These are phyloP conservation scores for Hypoxylon sp. DNA, from an alignment of 2,329 filamentous ascomycete species.

Conservation along the genomic window DNA sequence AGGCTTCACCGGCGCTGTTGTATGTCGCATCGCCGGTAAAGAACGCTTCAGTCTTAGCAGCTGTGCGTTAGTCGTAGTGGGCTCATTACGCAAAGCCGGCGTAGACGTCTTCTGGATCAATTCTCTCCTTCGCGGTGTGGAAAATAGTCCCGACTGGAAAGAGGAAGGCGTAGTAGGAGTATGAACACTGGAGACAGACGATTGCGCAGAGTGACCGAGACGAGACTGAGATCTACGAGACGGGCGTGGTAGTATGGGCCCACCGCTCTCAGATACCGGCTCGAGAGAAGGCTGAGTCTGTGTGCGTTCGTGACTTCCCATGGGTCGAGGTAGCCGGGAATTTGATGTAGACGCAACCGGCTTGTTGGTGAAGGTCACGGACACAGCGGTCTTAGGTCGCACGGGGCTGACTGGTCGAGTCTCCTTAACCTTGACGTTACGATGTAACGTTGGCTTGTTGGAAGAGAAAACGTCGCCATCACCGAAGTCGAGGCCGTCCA, in stretches of 20 bases:
- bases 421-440: conserved; percentile 88
- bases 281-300: conserved; percentile 80
- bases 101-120: conserved; percentile 63
- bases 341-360: conserved; percentile 53
- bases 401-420: conserved; percentile 72
- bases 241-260: conserved; percentile 65
- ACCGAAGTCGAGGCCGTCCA: conserved; percentile 86
- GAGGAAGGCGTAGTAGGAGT: conserved; percentile 67
- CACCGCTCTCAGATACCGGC: conserved; percentile 89
- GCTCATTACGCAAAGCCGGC: conserved; percentile 63
- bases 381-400: conserved; percentile 77
- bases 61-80: conserved; percentile 71
- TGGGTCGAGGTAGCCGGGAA: conserved; percentile 82
- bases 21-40: conserved; percentile 64
- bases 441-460: conserved; percentile 83
- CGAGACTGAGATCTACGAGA: conserved; percentile 72
- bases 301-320: conserved; percentile 70
- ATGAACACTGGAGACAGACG: conserved; percentile 70
- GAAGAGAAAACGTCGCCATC: conserved; percentile 83
- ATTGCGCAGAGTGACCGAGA: conserved; percentile 72
- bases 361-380: conserved; percentile 91
- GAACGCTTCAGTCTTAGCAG: conserved; percentile 72
- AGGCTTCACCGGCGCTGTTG: conserved; percentile 61
- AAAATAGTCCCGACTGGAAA: conserved; percentile 60
- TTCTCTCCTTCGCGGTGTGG: conserved; percentile 68